A percentile compares a stretch with the other conserved stretches of the same genome.
Evolutionary conservation across 192 early-diverging fungal genomes (phyloP).

Genomic region (Backusella mclennaniae): DNA sequence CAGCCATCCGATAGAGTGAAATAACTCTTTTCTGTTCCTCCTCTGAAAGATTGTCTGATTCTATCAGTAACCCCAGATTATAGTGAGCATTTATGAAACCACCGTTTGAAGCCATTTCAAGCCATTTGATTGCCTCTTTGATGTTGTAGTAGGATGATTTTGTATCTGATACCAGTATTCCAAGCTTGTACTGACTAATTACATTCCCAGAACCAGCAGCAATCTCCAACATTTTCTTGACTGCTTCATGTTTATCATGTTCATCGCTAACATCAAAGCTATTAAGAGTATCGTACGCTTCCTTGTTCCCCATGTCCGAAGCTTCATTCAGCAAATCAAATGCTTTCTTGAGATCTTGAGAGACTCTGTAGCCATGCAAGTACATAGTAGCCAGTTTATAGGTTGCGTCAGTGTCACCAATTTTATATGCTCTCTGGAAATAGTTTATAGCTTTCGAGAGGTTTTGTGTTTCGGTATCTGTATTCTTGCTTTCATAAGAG

Average conservation of each 20-base stretch:
- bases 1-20: neutral
- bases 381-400: neutral
- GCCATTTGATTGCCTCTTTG: neutral
- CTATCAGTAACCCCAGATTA: neutral
- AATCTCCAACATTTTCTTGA: neutral
- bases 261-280: neutral
- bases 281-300: neutral
- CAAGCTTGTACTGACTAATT: neutral
- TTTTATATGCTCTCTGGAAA: constrained; percentile 16
- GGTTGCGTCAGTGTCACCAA: constrained; percentile 14
- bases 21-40: neutral
- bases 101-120: neutral
- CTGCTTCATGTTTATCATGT: neutral
- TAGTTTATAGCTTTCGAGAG: constrained; percentile 16
- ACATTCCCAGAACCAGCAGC: neutral
- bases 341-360: neutral
- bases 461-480: too few species aligned
- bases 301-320: neutral
- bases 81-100: neutral
- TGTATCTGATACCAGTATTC: neutral
- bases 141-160: neutral
- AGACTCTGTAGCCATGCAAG: neutral
- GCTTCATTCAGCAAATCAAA: neutral
- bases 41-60: neutral
- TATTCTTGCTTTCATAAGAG: too few species aligned